phyloP scores from a whole-genome alignment of 805 yeast genomes.

The Ogataea philodendri region DNA sequence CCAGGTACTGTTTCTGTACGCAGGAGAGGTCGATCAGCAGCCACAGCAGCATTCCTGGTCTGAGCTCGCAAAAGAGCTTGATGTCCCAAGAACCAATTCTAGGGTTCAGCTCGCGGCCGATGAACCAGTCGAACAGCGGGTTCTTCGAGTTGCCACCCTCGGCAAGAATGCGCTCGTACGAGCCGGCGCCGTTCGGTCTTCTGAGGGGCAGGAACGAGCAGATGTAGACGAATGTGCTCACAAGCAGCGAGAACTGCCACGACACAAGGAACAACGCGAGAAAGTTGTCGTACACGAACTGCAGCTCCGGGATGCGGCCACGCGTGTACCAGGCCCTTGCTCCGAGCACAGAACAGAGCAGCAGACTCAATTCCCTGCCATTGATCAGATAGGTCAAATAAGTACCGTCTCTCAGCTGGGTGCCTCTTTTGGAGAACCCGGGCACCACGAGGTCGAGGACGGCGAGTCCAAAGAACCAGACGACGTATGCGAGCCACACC shows the following conservation, averaged over 20 bases:
- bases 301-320: slow-evolving; percentile 64
- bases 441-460: slow-evolving; percentile 64
- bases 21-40: slow-evolving; percentile 71
- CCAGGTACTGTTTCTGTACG: slow-evolving; percentile 74
- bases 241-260: slow-evolving; percentile 57
- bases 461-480: slow-evolving; percentile 72
- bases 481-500: slow-evolving; percentile 62
- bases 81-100: slow-evolving; percentile 82
- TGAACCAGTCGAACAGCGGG: slow-evolving; percentile 85
- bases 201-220: slow-evolving; percentile 62
- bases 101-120: slow-evolving; percentile 95
- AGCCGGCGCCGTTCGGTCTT: slow-evolving; percentile 48
- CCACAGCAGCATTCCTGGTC: slow-evolving; percentile 94
- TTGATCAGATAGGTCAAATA: slow-evolving; percentile 73
- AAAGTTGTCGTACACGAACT: slow-evolving; percentile 67
- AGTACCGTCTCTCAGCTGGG: slow-evolving; percentile 72
- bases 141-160: slow-evolving; percentile 83
- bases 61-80: slow-evolving; percentile 86
- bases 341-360: slow-evolving; percentile 37
- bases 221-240: slow-evolving; percentile 65
- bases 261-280: slow-evolving; percentile 63
- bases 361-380: slow-evolving; percentile 58
- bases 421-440: slow-evolving; percentile 74
- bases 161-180: slow-evolving; percentile 72
- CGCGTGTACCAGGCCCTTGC: slow-evolving; percentile 52